Percentiles rank a stretch among this genome's conserved stretches.
Evolutionary conservation across 208 protist genomes (phyloP).

Genomic region (Leishmania amazonensis): DNA sequence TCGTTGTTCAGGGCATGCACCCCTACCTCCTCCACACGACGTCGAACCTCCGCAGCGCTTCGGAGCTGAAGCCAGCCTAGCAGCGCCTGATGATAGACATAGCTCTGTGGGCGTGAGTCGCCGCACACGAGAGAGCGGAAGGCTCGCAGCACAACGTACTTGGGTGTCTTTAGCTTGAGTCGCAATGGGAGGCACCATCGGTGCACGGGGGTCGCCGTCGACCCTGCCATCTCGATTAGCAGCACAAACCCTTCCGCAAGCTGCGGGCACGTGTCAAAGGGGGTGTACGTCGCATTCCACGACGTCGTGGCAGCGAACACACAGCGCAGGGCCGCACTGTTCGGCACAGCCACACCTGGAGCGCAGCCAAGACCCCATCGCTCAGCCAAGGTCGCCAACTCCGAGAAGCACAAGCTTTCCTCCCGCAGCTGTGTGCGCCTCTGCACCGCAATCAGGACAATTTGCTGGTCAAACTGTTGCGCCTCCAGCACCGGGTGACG

Average conservation of each 20-base stretch:
- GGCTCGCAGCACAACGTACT: conserved; percentile 77
- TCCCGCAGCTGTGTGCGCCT: conserved; percentile 49
- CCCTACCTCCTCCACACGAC: conserved; percentile 30
- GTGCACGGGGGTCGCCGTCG: background rate
- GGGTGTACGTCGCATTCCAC: conserved; percentile 44
- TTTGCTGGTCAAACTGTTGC: conserved; percentile 39
- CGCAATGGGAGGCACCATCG: conserved; percentile 60
- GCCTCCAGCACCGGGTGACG: conserved; percentile 76
- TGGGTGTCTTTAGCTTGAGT: conserved; percentile 82
- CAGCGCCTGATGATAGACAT: conserved; percentile 61
- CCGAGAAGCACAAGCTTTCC: conserved; percentile 35
- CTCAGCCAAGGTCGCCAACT: conserved; percentile 23
- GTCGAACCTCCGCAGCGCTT: conserved; percentile 4
- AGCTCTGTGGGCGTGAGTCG: conserved; percentile 48
- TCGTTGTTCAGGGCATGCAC: conserved; percentile 33
- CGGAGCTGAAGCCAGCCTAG: conserved; percentile 41
- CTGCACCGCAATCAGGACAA: conserved; percentile 74
- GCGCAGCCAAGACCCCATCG: conserved; percentile 59
- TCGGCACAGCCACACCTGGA: conserved; percentile 25
- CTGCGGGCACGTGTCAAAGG: conserved; percentile 18
- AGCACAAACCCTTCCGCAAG: conserved; percentile 88
- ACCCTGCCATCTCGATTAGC: conserved; percentile 40
- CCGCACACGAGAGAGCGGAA: conserved; percentile 68
- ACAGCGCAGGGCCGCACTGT: conserved; percentile 24
- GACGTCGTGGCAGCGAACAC: conserved; percentile 27